Evolutionary conservation across 2,329 filamentous ascomycete species (phyloP).

Genomic region (Fusarium nisikadoi): DNA sequence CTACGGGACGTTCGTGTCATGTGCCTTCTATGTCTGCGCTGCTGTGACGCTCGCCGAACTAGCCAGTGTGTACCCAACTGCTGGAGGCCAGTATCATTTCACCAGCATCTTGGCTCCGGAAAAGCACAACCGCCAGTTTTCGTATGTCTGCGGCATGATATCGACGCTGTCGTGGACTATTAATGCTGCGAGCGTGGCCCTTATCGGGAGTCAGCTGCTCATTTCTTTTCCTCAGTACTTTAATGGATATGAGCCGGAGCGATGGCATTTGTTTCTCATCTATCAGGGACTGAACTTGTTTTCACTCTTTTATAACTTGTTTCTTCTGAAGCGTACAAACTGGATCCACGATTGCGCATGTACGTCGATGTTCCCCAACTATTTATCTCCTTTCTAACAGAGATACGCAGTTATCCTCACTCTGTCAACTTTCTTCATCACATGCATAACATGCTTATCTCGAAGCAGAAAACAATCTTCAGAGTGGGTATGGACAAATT

Average conservation of each 20-base stretch:
- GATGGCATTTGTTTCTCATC: neutral
- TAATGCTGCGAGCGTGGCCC: neutral
- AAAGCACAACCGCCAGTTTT: neutral
- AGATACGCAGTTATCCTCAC: neutral
- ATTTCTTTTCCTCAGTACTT: neutral
- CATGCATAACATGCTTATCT: neutral
- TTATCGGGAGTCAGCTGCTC: neutral
- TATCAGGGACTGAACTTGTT: neutral
- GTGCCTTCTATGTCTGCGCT: neutral
- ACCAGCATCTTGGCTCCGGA: neutral
- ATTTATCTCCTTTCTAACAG: accelerated
- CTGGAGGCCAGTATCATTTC: neutral
- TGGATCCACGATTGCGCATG: neutral
- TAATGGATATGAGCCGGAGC: neutral
- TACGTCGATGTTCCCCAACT: accelerated
- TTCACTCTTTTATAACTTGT: neutral
- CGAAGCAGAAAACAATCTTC: neutral
- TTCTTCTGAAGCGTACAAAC: neutral
- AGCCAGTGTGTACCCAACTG: neutral
- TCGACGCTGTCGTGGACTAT: neutral
- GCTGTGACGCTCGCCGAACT: neutral
- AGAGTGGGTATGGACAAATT: neutral
- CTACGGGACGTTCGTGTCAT: neutral
- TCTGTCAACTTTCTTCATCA: neutral
- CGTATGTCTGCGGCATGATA: neutral